These are phyloP conservation scores for Dovyalis caffra DNA, from an alignment of 345 rosid genomes.

Conservation along the genomic window DNA sequence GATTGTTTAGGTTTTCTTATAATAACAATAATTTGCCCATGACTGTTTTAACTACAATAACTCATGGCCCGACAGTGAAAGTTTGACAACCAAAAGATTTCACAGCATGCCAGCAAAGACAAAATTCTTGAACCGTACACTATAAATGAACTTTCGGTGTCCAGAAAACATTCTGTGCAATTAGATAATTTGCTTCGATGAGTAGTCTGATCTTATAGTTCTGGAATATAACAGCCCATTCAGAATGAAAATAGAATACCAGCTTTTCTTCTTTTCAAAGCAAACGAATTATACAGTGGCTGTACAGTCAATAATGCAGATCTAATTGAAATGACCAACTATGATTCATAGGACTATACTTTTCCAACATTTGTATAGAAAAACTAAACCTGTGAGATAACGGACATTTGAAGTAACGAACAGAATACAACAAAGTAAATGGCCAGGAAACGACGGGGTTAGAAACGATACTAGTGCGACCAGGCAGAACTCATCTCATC, in stretches of 20 bases:
- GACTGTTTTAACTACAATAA: no score
- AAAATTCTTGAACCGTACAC: no score
- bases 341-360: not conserved
- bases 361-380: not conserved
- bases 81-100: no score
- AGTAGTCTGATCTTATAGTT: no score
- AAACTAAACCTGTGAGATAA: slow-evolving; percentile 1
- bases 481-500: slow-evolving; percentile 12
- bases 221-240: no score
- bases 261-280: not conserved
- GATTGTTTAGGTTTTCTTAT: no score
- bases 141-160: no score
- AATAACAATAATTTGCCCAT: no score
- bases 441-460: slow-evolving; percentile 4
- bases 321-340: not conserved
- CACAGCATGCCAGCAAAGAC: no score
- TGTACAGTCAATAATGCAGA: slow-evolving; percentile 8
- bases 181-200: no score
- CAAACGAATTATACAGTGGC: not conserved
- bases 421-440: slow-evolving; percentile 15
- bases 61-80: no score
- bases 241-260: not conserved
- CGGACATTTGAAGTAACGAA: not conserved
- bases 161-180: no score
- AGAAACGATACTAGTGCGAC: not conserved